phyloP scores from a whole-genome alignment of 2,329 filamentous ascomycete species.

The Blumeria hordei region DNA sequence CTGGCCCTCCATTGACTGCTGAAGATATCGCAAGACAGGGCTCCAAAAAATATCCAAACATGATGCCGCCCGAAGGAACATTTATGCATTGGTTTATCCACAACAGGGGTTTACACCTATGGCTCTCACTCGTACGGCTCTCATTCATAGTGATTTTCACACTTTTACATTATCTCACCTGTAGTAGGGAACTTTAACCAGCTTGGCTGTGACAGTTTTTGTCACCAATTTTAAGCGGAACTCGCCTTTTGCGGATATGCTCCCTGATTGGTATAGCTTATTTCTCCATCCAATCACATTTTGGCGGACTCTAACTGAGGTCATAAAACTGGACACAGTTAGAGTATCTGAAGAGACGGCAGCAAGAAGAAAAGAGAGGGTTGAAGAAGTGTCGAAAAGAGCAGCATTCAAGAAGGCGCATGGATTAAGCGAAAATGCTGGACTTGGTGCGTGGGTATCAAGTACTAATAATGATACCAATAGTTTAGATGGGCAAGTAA shows the following conservation, averaged over 20 bases:
- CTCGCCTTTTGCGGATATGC: conserved; percentile 56
- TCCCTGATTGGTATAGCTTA: conserved; percentile 47
- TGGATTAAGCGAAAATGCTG: conserved; percentile 43
- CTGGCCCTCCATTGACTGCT: conserved; percentile 41
- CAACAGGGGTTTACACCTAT: conserved; percentile 50
- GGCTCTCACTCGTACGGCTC: conserved; percentile 51
- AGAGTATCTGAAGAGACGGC: conserved; percentile 43
- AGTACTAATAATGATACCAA: conserved; percentile 15
- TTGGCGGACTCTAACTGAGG: conserved; percentile 37
- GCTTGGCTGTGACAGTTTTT: conserved; percentile 49
- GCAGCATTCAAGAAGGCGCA: conserved; percentile 67
- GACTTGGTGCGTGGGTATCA: conserved; percentile 25
- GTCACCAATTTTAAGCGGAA: conserved; percentile 54
- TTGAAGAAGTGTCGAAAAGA: conserved; percentile 76
- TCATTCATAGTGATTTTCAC: background rate
- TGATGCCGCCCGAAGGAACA: conserved; percentile 65
- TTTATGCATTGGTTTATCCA: conserved; percentile 71
- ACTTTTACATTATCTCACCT: background rate
- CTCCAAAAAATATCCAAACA: conserved; percentile 57
- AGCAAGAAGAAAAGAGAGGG: conserved; percentile 45
- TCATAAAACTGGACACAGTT: conserved; percentile 53
- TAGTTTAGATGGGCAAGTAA: conserved; percentile 9
- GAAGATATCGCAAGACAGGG: conserved; percentile 42
- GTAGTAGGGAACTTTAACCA: conserved; percentile 12
- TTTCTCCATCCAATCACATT: conserved; percentile 46